phyloP scores from a whole-genome alignment of 345 rosid genomes.

The Eucalyptus camaldulensis region DNA sequence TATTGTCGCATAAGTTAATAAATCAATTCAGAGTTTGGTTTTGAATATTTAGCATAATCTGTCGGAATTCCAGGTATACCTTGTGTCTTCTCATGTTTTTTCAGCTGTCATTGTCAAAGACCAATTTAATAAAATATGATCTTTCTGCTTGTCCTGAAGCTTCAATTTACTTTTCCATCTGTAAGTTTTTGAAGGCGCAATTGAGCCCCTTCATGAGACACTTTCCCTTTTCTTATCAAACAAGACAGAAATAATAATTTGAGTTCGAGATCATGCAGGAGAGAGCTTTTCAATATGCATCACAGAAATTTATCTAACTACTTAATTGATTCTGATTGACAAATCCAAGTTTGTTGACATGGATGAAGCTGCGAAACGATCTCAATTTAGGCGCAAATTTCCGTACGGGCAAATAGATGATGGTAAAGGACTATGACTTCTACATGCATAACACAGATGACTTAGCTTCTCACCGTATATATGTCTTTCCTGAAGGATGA shows the following conservation, averaged over 20 bases:
- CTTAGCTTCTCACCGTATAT: neutral
- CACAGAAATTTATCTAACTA: neutral
- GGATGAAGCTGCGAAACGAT: neutral
- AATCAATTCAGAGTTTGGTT: neutral
- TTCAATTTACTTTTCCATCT: neutral
- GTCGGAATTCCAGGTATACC: neutral
- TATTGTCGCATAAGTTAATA: neutral
- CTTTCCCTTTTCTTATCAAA: neutral
- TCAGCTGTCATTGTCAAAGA: neutral
- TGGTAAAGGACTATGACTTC: neutral
- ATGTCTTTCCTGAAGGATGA: neutral
- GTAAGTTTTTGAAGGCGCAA: neutral
- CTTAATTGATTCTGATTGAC: neutral
- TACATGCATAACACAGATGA: neutral
- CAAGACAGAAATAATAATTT: neutral
- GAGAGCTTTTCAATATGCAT: neutral
- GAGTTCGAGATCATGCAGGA: neutral
- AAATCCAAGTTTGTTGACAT: neutral
- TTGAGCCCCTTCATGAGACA: neutral
- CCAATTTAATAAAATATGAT: neutral
- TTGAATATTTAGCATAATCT: neutral
- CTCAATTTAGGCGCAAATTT: neutral
- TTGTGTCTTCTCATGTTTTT: neutral
- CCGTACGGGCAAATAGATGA: neutral
- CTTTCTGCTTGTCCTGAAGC: neutral